These are phyloP conservation scores for Paramarasmius palmivorus DNA, from an alignment of 1,284 basidiomycete genomes.

Conservation along the genomic window DNA sequence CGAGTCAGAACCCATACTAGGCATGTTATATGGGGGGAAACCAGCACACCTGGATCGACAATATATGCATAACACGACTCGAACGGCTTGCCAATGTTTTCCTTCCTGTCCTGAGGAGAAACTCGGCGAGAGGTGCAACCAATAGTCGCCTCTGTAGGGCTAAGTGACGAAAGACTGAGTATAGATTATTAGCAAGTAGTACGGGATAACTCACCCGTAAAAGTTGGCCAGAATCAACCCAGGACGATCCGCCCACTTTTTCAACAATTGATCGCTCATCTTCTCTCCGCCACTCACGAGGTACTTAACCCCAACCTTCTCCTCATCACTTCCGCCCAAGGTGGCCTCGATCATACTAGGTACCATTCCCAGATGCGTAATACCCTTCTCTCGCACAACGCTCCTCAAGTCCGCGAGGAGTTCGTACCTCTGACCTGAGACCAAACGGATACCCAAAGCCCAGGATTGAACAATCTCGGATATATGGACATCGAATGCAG, in stretches of 20 bases:
- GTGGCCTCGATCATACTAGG: slow-evolving; percentile 20
- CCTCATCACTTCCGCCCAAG: slow-evolving; percentile 7
- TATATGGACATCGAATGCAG: slow-evolving; percentile 21
- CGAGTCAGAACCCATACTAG: too few species aligned
- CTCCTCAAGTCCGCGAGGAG: slow-evolving; percentile 14
- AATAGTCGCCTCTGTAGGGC: slow-evolving; percentile 18
- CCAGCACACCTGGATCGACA: slow-evolving; percentile 6
- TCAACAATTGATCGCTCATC: slow-evolving; percentile 17
- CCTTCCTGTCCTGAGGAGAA: slow-evolving; percentile 15
- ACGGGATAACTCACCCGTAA: slow-evolving; percentile 14
- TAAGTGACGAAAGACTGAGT: background rate
- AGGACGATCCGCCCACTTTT: slow-evolving; percentile 15
- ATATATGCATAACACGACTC: slow-evolving; percentile 17
- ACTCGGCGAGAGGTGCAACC: slow-evolving; percentile 19
- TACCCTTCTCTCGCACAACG: slow-evolving; percentile 14
- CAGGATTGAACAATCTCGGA: slow-evolving; percentile 19
- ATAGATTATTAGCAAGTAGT: background rate
- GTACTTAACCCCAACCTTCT: slow-evolving; percentile 16
- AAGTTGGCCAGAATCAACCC: slow-evolving; percentile 17
- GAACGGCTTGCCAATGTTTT: slow-evolving; percentile 18
- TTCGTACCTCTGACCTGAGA: slow-evolving; percentile 17
- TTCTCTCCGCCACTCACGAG: slow-evolving; percentile 19
- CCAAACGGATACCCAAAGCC: slow-evolving; percentile 18
- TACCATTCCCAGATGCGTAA: slow-evolving; percentile 20
- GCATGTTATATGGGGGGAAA: too few species aligned